Evolutionary conservation across 2,329 filamentous ascomycete genomes (phyloP).

Genomic region (Talaromyces sp.): DNA sequence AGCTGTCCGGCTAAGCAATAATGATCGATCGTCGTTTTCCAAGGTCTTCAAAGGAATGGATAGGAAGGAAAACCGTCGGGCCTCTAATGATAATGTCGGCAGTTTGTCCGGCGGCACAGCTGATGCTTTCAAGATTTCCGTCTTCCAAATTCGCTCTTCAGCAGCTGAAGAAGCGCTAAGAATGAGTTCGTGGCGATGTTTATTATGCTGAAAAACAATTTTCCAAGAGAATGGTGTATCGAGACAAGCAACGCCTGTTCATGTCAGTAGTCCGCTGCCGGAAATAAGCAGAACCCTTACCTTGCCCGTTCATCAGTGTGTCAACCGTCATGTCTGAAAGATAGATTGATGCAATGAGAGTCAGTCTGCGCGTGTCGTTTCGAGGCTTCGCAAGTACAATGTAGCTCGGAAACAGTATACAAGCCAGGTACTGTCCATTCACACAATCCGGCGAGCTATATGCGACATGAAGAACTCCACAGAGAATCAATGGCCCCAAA

Average conservation of each 20-base stretch:
- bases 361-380: slow-evolving; percentile 63
- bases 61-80: slow-evolving; percentile 37
- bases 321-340: slow-evolving; percentile 42
- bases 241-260: slow-evolving; percentile 75
- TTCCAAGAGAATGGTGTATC: slow-evolving; percentile 90
- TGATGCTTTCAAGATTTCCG: slow-evolving; percentile 54
- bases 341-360: slow-evolving; percentile 68
- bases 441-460: slow-evolving; percentile 68
- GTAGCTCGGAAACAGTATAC: slow-evolving; percentile 74
- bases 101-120: slow-evolving; percentile 47
- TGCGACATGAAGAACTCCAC: slow-evolving; percentile 75
- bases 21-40: slow-evolving; percentile 68
- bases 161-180: slow-evolving; percentile 77
- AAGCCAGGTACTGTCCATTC: slow-evolving; percentile 77
- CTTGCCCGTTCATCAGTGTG: slow-evolving; percentile 29
- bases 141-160: slow-evolving; percentile 78
- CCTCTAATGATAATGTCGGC: slow-evolving; percentile 34
- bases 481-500: slow-evolving; percentile 74
- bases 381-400: slow-evolving; percentile 68
- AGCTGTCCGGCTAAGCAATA: slow-evolving; percentile 50
- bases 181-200: slow-evolving; percentile 76
- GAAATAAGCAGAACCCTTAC: slow-evolving; percentile 22
- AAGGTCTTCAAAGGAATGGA: slow-evolving; percentile 67
- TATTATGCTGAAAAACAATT: slow-evolving; percentile 71
- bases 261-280: not conserved